These are phyloP conservation scores for Candida tammaniensis DNA, from an alignment of 805 yeast genomes.

Conservation along the genomic window DNA sequence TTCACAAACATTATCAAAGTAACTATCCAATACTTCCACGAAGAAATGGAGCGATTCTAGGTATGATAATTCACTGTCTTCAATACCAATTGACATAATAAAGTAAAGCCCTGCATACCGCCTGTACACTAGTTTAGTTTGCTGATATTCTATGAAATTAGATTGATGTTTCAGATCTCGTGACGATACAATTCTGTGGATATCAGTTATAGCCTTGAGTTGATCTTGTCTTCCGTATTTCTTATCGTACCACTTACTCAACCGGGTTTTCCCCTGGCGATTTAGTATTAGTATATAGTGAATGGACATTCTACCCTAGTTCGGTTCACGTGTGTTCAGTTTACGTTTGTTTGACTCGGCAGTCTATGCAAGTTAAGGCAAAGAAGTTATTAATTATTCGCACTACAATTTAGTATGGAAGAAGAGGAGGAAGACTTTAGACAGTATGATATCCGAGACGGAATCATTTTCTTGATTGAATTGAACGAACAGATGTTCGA, in stretches of 20 bases:
- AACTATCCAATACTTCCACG: conserved; percentile 83
- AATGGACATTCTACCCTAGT: conserved; percentile 58
- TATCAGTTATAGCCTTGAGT: conserved; percentile 49
- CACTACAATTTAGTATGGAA: conserved; percentile 6
- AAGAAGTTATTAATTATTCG: too few relatives aligned
- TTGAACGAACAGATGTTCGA: conserved; percentile 45
- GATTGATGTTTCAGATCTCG: conserved; percentile 83
- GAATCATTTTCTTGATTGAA: conserved; percentile 62
- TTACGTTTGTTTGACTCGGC: background rate
- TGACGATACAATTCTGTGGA: conserved; percentile 75
- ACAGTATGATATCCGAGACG: conserved; percentile 56
- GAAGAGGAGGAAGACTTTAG: conserved; percentile 20
- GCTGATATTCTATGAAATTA: conserved; percentile 65
- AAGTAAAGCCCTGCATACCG: conserved; percentile 92
- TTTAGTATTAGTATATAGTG: conserved; percentile 82
- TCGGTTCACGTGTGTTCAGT: background rate
- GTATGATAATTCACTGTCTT: conserved; percentile 79
- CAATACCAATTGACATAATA: conserved; percentile 74
- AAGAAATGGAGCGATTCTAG: conserved; percentile 82
- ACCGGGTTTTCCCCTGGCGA: conserved; percentile 88
- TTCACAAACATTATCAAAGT: conserved; percentile 90
- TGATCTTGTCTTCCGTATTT: conserved; percentile 28
- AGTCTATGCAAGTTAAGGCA: too few relatives aligned
- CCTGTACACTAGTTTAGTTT: conserved; percentile 71
- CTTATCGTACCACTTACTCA: conserved; percentile 70